phyloP scores from a whole-genome alignment of 2,329 filamentous ascomycete species.

The Podosphaera aphanis region DNA sequence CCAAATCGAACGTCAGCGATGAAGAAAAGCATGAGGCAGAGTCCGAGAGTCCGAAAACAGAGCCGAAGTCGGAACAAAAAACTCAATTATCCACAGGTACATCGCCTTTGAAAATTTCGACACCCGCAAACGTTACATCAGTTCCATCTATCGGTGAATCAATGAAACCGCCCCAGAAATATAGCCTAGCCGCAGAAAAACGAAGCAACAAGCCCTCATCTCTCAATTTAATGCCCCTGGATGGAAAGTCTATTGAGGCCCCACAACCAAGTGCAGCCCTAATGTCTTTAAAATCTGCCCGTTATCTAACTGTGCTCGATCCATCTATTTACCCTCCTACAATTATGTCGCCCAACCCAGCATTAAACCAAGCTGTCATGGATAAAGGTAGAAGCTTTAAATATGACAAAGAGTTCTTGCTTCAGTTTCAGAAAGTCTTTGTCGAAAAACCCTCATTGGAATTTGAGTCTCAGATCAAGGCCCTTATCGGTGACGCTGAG shows the following conservation, averaged over 20 bases:
- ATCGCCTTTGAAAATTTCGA: too few relatives aligned
- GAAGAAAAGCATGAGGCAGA: too few relatives aligned
- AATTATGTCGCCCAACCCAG: slow-evolving; percentile 75
- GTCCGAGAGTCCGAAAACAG: too few relatives aligned
- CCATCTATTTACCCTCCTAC: slow-evolving; percentile 62
- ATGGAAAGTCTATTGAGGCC: slow-evolving; percentile 67
- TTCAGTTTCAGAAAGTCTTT: slow-evolving; percentile 91
- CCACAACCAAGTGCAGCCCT: slow-evolving; percentile 84
- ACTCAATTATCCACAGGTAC: too few relatives aligned
- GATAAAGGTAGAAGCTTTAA: slow-evolving; percentile 71
- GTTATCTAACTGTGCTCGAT: slow-evolving; percentile 60
- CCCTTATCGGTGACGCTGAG: slow-evolving; percentile 56
- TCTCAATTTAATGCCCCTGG: slow-evolving; percentile 64
- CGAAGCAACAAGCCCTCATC: slow-evolving; percentile 65
- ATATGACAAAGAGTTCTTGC: slow-evolving; percentile 83
- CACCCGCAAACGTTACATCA: slow-evolving; percentile 11
- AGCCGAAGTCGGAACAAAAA: too few relatives aligned
- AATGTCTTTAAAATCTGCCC: slow-evolving; percentile 75
- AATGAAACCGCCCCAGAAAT: slow-evolving; percentile 27
- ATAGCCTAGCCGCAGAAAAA: slow-evolving; percentile 30
- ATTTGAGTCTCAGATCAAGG: slow-evolving; percentile 79
- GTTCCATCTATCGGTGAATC: slow-evolving; percentile 22
- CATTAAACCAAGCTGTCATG: slow-evolving; percentile 56
- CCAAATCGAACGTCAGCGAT: not conserved
- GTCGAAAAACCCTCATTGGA: slow-evolving; percentile 89